Evolutionary conservation across 2,329 filamentous ascomycete species (phyloP).

Genomic region (Neonectria ditissima): DNA sequence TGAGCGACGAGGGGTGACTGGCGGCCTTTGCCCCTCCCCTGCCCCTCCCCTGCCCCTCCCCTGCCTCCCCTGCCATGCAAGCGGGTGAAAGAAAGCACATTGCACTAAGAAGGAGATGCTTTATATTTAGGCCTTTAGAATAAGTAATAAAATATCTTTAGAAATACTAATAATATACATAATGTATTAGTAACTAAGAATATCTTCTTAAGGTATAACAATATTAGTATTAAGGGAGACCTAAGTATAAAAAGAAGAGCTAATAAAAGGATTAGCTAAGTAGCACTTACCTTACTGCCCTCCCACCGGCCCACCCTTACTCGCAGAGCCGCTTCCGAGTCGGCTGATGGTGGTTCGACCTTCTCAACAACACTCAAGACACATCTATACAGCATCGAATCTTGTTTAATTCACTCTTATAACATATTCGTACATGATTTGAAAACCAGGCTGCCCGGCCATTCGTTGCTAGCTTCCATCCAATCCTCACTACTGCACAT

Average conservation of each 20-base stretch:
- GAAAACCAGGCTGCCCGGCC: not conserved
- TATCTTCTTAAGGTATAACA: too few relatives aligned
- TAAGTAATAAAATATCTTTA: too few relatives aligned
- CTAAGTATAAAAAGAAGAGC: too few relatives aligned
- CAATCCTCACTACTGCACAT: not conserved
- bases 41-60: not conserved
- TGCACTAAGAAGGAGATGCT: too few relatives aligned
- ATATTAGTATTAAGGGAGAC: too few relatives aligned
- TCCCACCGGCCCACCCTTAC: conserved; percentile 9
- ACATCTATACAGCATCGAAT: not conserved
- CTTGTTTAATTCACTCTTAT: not conserved
- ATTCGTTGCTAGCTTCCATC: not conserved
- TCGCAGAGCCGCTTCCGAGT: conserved; percentile 31
- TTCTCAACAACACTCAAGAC: conserved; percentile 23
- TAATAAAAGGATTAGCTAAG: too few relatives aligned
- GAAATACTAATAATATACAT: too few relatives aligned
- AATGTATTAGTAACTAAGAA: too few relatives aligned
- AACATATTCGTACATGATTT: not conserved
- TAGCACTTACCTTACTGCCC: not conserved
- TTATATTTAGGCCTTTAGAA: too few relatives aligned
- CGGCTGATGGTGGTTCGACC: conserved; percentile 45
- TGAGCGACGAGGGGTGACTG: too few relatives aligned
- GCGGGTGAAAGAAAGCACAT: too few relatives aligned
- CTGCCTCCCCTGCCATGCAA: too few relatives aligned
- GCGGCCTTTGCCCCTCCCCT: not conserved